phyloP scores from a whole-genome alignment of 129 eudicot genomes.

The Chrysanthemum makinoi region DNA sequence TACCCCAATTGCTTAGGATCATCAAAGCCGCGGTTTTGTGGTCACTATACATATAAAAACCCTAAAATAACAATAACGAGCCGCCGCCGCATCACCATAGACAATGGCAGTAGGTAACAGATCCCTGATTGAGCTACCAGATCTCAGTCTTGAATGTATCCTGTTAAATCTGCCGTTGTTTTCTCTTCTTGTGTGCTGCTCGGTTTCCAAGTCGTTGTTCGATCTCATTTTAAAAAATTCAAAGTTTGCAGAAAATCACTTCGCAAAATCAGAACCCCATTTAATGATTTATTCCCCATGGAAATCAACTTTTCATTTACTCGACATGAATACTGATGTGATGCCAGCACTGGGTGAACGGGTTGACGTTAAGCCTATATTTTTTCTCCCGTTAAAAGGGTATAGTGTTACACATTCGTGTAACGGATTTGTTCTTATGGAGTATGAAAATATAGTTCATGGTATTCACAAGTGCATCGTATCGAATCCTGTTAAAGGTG shows the following conservation, averaged over 20 bases:
- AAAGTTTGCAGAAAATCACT: constrained; percentile 15
- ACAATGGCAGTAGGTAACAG: constrained; percentile 30
- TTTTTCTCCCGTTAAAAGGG: constrained; percentile 8
- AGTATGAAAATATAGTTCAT: neutral
- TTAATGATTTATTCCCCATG: constrained; percentile 13
- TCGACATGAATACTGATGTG: constrained; percentile 20
- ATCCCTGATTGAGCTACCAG: constrained; percentile 28
- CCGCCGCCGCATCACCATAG: constrained; percentile 21
- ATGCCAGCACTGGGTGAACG: neutral
- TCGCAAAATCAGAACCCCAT: constrained; percentile 25
- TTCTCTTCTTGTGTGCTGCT: constrained; percentile 18
- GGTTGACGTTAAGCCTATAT: constrained; percentile 15
- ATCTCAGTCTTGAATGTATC: constrained; percentile 12
- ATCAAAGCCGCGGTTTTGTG: neutral
- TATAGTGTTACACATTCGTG: constrained; percentile 24
- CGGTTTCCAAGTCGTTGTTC: constrained; percentile 14
- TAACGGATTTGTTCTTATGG: constrained; percentile 30
- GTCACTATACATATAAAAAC: neutral
- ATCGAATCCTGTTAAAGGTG: constrained; percentile 30
- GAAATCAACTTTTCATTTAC: constrained; percentile 13
- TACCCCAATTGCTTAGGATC: constrained; percentile 9
- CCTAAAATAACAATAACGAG: constrained; percentile 14
- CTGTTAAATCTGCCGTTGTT: constrained; percentile 11
- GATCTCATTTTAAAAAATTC: constrained; percentile 19
- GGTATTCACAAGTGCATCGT: constrained; percentile 17